phyloP scores from a whole-genome alignment of 805 yeast genomes.

The Sungouiozyma ichnusensis region DNA sequence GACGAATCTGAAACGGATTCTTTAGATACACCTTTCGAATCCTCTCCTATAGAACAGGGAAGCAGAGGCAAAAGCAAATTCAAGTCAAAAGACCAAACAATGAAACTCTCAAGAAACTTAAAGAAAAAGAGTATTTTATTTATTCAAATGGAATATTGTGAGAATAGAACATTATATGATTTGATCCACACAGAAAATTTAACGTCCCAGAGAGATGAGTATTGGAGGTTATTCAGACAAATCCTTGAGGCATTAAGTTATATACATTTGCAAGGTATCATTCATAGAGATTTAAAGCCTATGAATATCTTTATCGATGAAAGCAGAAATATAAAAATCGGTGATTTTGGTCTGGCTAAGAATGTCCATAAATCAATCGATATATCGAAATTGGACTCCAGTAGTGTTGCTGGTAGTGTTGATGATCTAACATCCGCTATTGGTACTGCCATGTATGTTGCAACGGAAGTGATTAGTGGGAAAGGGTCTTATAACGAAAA shows the following conservation, averaged over 20 bases:
- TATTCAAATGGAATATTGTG: conserved; percentile 98
- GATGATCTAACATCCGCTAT: conserved; percentile 86
- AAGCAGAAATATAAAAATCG: conserved; percentile 79
- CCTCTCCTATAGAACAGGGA: not conserved
- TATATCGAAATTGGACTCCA: conserved; percentile 24
- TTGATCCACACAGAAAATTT: conserved; percentile 67
- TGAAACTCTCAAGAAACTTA: not conserved
- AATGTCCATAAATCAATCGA: conserved; percentile 52
- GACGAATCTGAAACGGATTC: not conserved
- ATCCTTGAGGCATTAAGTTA: conserved; percentile 81
- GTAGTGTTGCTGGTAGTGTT: conserved; percentile 22
- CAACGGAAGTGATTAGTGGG: conserved; percentile 73
- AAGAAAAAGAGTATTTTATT: conserved; percentile 59
- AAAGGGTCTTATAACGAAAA: conserved; percentile 76
- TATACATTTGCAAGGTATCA: conserved; percentile 87
- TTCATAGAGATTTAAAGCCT: conserved; percentile 92
- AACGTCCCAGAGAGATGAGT: conserved; percentile 60
- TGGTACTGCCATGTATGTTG: conserved; percentile 90
- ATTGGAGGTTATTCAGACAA: conserved; percentile 85
- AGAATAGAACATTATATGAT: conserved; percentile 80
- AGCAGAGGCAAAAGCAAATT: not conserved
- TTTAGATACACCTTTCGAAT: not conserved
- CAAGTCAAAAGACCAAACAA: not conserved
- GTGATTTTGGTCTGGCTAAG: conserved; percentile 95
- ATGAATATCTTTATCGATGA: conserved; percentile 92